phyloP scores from a whole-genome alignment of 1,284 basidiomycete species.

The Austroboletus niveus region DNA sequence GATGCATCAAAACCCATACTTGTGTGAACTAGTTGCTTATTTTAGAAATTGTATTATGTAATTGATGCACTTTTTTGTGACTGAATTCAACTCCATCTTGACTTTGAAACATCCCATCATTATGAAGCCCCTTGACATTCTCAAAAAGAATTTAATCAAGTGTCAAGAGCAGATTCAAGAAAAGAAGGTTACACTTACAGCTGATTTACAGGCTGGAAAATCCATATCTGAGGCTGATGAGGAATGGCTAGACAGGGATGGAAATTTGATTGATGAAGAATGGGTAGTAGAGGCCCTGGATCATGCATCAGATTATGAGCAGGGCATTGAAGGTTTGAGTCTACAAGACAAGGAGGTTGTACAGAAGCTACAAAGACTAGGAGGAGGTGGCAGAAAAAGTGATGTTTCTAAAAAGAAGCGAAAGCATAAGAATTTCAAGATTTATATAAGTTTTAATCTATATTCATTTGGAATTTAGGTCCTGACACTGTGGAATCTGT shows the following conservation, averaged over 20 bases:
- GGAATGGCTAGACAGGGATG: conserved; percentile 4
- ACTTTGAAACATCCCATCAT: no score
- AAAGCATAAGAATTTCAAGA: no score
- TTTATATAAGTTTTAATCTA: no score
- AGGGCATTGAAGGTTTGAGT: background rate
- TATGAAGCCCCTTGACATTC: conserved; percentile 3
- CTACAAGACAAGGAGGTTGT: background rate
- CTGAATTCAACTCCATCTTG: no score
- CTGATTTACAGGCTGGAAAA: background rate
- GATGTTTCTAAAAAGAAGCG: no score
- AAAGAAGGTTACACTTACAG: background rate
- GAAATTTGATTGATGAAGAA: conserved; percentile 10
- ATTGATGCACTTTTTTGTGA: no score
- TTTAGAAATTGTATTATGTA: no score
- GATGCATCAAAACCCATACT: no score
- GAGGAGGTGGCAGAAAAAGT: background rate
- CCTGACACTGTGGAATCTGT: no score
- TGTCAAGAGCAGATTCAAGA: background rate
- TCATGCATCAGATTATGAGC: conserved; percentile 3
- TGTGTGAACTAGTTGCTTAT: no score
- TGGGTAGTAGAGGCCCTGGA: background rate
- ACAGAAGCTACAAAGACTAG: conserved; percentile 1
- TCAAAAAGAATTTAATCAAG: conserved; percentile 4
- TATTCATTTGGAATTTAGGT: no score
- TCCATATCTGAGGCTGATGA: conserved; percentile 2